Evolutionary conservation across 257 asterid genomes (phyloP).

Genomic region (Henckelia pumila): DNA sequence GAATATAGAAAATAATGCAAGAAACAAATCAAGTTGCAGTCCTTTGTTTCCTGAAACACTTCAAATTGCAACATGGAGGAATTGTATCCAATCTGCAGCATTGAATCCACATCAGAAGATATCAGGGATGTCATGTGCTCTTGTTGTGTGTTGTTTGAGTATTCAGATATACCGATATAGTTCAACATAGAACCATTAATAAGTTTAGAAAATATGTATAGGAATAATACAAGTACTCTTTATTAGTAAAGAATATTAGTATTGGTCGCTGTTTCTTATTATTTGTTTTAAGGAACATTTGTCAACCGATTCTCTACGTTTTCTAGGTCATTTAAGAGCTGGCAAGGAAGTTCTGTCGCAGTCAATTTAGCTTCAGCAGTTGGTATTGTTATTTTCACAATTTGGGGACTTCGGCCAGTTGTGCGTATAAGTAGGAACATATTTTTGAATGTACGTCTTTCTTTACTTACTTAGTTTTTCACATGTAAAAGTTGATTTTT

Average conservation of each 20-base stretch:
- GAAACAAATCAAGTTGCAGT: background rate
- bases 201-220: background rate
- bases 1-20: background rate
- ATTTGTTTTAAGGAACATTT: slow-evolving; percentile 17
- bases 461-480: slow-evolving; percentile 21
- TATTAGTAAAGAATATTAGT: background rate
- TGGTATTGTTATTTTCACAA: slow-evolving; percentile 65
- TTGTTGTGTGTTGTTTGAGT: background rate
- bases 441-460: slow-evolving; percentile 51
- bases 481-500: slow-evolving; percentile 18
- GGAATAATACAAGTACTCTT: background rate
- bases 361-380: slow-evolving; percentile 72
- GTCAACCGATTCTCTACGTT: slow-evolving; percentile 23
- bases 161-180: background rate
- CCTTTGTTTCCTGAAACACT: background rate
- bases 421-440: slow-evolving; percentile 63
- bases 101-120: background rate
- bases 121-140: background rate
- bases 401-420: slow-evolving; percentile 88
- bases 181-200: background rate
- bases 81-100: background rate
- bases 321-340: slow-evolving; percentile 60
- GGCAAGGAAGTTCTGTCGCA: slow-evolving; percentile 55
- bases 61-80: background rate
- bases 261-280: slow-evolving; percentile 2